Base-by-base conservation (phyloP, 1,139 yeast genomes). In the Kodamaea ohmeri region DNA sequence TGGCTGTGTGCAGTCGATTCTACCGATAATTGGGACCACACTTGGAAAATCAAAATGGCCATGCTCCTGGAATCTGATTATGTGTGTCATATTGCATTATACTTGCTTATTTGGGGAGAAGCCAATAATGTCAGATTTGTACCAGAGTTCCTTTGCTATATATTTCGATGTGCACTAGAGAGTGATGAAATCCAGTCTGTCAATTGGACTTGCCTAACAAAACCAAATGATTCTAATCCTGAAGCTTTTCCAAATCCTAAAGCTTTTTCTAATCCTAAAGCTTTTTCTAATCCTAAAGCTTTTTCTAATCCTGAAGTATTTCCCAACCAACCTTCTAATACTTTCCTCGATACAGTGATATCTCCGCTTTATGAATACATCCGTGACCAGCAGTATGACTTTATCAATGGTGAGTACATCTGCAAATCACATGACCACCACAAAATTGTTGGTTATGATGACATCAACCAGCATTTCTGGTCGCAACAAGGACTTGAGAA, bases 391-490 rank as follows among this genome's bases (percentile, higher is more conserved):
- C 76, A 71, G 39, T 71, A 63, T 42, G 60, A 59, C 22, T 30
- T 49, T 1, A 45, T 53, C 6, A 67, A 67, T 25, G 77, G 71
- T 0, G 48, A 52, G 2, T 73, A 73, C 65, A 55, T 68, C 2
- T 70, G 73, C 44, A 67, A 68, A 27, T 81, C 75, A 38, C 73
- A 68, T 36, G 96, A 88, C 54, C 96, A 88, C 53, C 66, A 73
- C 42, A 65, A 71, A 27, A 73, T 80, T 2, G 80, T 88, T 44
- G 96, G 96, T 0, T 88, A 88, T 53, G 96, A 88, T 57, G 96
- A 88, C 55, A 70, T 86, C 37, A 88, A 88, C 56, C 96, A 84
- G 53, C 67, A 83, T 16, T 88, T 88, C 53, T 88, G 96, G 96
- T 80, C 80, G 47, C 73, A 77, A 0, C 73, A 77, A 40, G 87